Percentiles rank a stretch among this genome's conserved stretches.
phyloP scores from a whole-genome alignment of 2,329 filamentous ascomycete genomes.

The Fusarium newnesense region DNA sequence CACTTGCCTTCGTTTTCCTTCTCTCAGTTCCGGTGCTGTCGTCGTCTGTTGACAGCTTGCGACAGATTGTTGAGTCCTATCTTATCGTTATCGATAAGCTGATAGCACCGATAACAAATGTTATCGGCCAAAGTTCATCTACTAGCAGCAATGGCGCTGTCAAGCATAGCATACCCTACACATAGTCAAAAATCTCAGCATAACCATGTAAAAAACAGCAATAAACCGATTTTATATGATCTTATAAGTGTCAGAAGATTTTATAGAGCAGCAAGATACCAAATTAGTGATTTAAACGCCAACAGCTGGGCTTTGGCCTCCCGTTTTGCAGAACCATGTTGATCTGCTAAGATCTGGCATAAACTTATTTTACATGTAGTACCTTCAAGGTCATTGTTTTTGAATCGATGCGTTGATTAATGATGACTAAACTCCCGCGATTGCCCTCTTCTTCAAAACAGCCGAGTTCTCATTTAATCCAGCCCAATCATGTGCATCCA shows the following conservation, averaged over 20 bases:
- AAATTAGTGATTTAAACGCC: fast-evolving
- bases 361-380: fast-evolving
- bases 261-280: fast-evolving
- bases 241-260: fast-evolving
- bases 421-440: background rate
- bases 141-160: background rate
- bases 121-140: background rate
- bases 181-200: fast-evolving
- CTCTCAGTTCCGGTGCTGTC: too few species aligned
- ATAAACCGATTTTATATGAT: fast-evolving
- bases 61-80: background rate
- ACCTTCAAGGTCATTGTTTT: fast-evolving
- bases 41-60: background rate
- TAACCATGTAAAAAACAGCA: background rate
- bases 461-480: constrained; percentile 7
- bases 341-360: fast-evolving
- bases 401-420: fast-evolving
- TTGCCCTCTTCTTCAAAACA: constrained; percentile 5
- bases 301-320: fast-evolving
- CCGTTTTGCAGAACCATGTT: fast-evolving
- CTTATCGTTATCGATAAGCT: background rate
- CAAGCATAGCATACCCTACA: background rate
- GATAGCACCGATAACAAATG: background rate
- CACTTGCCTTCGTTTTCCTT: fast-evolving
- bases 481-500: constrained; percentile 10